These are phyloP conservation scores for Eucalyptus fibrosa DNA, from an alignment of 345 rosid genomes.

Conservation along the genomic window DNA sequence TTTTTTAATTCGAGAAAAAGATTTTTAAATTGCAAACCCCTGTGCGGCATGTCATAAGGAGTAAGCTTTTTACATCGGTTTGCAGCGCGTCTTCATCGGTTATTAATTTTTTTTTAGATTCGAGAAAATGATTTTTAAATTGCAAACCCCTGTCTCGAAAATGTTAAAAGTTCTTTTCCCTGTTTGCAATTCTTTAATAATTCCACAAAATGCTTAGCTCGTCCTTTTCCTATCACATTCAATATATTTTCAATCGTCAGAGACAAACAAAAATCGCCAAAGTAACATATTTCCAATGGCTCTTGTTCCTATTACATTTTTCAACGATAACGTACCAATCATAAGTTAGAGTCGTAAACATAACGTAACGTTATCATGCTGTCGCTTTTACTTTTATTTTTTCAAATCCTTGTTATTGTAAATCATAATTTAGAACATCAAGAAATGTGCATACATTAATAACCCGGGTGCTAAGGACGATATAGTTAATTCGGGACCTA, in stretches of 20 bases:
- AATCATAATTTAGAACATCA: not conserved
- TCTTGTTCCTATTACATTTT: not conserved
- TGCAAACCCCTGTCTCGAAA: not conserved
- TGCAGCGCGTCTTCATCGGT: not conserved
- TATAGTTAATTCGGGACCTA: accelerated
- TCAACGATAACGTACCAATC: not conserved
- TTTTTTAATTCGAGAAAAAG: too few relatives aligned
- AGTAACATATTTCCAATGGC: not conserved
- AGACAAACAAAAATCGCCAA: not conserved
- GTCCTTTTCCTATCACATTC: not conserved
- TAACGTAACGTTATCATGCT: accelerated
- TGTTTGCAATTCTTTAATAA: not conserved
- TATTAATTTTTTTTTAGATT: not conserved
- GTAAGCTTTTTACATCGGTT: not conserved
- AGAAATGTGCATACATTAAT: not conserved
- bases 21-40: too few relatives aligned
- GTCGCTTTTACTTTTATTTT: not conserved
- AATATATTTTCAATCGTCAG: not conserved
- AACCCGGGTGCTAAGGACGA: accelerated
- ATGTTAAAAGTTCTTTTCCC: not conserved
- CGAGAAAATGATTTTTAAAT: not conserved
- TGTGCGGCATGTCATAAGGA: not conserved
- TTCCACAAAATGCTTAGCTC: not conserved
- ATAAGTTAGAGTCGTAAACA: too few relatives aligned
- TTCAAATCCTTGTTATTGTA: not conserved